phyloP scores from a whole-genome alignment of 2,329 filamentous ascomycete species.

The Fusarium tuaranense region DNA sequence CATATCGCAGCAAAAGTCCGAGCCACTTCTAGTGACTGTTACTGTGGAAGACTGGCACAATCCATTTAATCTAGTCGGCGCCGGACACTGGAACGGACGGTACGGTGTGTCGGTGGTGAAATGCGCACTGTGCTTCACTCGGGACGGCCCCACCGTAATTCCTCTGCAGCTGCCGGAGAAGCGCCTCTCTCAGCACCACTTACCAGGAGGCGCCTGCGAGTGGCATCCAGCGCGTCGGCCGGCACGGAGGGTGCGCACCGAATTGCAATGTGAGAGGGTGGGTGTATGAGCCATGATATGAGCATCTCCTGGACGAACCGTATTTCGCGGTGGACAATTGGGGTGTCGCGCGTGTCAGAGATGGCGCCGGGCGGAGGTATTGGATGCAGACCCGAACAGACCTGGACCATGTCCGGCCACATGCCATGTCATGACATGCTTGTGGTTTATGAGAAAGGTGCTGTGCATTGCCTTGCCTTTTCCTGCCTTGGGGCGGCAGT shows the following conservation, averaged over 20 bases:
- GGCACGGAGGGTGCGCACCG: constrained; percentile 17
- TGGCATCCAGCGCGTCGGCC: constrained; percentile 18
- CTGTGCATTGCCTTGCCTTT: background rate
- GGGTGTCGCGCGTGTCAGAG: constrained; percentile 15
- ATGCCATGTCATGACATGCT: constrained; percentile 3
- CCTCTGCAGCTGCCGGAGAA: constrained; percentile 30
- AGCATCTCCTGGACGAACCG: constrained; percentile 3
- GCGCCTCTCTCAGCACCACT: constrained; percentile 21
- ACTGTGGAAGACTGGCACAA: background rate
- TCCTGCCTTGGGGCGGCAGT: background rate
- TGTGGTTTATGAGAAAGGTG: constrained; percentile 1
- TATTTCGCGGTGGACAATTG: constrained; percentile 15
- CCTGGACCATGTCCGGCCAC: constrained; percentile 33
- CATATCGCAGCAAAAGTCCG: background rate
- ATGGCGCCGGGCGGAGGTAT: constrained; percentile 24
- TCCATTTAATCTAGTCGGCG: background rate
- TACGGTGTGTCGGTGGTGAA: constrained; percentile 16
- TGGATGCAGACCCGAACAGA: constrained; percentile 27
- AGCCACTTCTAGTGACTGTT: background rate
- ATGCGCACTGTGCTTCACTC: constrained; percentile 20
- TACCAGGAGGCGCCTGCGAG: constrained; percentile 15
- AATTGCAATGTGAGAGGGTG: constrained; percentile 17
- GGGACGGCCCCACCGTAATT: constrained; percentile 36
- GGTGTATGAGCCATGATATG: background rate
- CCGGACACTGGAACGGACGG: constrained; percentile 3